A percentile compares a stretch with the other conserved stretches of the same genome.
Evolutionary conservation across 768 basidiomycete species (phyloP).

Genomic region (Agaricus sinodeliciosus): DNA sequence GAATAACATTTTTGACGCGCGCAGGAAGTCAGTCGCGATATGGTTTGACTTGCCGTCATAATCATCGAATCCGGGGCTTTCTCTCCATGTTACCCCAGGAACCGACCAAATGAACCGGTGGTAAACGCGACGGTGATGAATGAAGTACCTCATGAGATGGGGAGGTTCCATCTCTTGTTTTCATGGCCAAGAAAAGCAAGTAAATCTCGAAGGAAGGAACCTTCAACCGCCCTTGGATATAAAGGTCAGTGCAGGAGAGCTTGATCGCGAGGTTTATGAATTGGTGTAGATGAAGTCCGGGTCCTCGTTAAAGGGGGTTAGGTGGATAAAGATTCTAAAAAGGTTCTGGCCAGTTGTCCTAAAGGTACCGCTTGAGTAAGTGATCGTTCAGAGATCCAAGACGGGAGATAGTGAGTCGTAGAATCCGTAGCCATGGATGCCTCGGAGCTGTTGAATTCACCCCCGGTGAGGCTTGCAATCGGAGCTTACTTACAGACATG

Average conservation of each 20-base stretch:
- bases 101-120: not conserved
- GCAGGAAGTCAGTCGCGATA: not conserved
- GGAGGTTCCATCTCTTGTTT: not conserved
- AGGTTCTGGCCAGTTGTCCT: not conserved
- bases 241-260: constrained; percentile 3
- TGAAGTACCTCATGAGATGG: not conserved
- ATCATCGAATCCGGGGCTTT: not conserved
- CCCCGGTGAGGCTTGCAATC: not conserved
- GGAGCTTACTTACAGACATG: not conserved
- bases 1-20: not conserved
- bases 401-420: constrained; percentile 4
- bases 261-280: constrained; percentile 11
- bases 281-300: constrained; percentile 1
- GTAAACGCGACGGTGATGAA: not conserved
- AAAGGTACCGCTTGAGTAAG: not conserved
- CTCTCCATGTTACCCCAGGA: not conserved
- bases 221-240: constrained; percentile 4
- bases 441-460: constrained; percentile 3
- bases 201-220: not conserved
- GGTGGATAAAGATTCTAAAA: not conserved
- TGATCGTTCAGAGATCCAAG: constrained; percentile 1
- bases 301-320: constrained; percentile 4
- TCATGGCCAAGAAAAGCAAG: not conserved
- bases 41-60: not conserved
- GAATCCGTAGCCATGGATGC: constrained; percentile 10